Conservation (phyloP, 75 land plant genomes). For the Pinus albicaulis region DNA sequence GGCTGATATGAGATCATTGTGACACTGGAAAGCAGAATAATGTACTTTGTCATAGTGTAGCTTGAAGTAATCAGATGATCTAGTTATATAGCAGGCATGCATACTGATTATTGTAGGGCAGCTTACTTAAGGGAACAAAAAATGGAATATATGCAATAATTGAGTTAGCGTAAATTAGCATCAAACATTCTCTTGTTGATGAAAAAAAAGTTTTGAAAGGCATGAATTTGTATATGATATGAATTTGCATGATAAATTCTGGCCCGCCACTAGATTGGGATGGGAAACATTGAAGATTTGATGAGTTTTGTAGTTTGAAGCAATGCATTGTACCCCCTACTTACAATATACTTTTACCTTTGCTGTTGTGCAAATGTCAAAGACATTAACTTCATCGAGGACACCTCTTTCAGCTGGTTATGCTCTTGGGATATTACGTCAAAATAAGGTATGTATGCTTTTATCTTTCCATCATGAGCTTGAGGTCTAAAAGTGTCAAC, state of each 20-base stretch:
- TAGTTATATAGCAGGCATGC: background rate
- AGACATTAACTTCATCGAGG: constrained; percentile 58
- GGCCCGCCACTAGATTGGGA: background rate
- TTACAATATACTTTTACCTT: background rate
- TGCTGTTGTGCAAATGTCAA: background rate
- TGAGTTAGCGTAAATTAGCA: background rate
- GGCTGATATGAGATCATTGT: background rate
- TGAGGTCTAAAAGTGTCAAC: constrained; percentile 2
- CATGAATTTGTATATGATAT: no score
- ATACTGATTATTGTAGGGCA: background rate
- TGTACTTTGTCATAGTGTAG: background rate
- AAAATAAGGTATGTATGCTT: constrained; percentile 51
- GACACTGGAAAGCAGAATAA: background rate
- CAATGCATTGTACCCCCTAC: background rate
- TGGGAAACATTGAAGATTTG: background rate
- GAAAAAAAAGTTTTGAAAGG: no score
- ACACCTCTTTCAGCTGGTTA: constrained; percentile 47
- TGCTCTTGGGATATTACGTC: constrained; percentile 72
- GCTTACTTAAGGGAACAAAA: background rate
- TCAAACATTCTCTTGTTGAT: background rate
- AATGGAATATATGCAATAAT: background rate
- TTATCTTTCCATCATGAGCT: background rate
- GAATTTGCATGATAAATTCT: no score
- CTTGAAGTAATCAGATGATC: background rate
- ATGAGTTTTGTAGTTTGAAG: background rate